A percentile compares a stretch with the other conserved stretches of the same genome.
Conservation (phyloP, 768 basidiomycete species). For the Filobasidium floriforme region DNA sequence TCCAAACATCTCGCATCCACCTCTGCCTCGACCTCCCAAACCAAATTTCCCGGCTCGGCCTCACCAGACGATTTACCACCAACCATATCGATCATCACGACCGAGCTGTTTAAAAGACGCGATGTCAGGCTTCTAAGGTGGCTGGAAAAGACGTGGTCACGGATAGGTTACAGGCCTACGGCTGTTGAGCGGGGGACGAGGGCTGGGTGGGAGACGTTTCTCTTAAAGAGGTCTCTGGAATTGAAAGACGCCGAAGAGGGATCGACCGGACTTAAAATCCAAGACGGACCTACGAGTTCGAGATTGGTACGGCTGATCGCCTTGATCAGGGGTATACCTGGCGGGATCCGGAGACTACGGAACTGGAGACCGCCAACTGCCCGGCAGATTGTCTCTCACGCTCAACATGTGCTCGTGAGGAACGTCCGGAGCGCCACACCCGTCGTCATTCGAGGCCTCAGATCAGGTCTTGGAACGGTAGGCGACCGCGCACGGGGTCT, state of each 20-base stretch:
- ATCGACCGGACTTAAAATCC: not conserved
- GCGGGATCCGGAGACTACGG: not conserved
- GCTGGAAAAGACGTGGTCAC: constrained; percentile 34
- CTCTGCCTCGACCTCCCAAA: no score
- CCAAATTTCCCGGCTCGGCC: not conserved
- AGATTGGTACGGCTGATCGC: not conserved
- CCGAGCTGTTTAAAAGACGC: constrained; percentile 31
- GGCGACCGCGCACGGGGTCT: not conserved
- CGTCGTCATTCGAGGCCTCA: not conserved
- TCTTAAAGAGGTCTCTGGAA: not conserved
- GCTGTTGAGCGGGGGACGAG: not conserved
- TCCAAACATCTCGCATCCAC: constrained; percentile 20
- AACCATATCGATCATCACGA: constrained; percentile 42
- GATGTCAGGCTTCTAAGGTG: constrained; percentile 41
- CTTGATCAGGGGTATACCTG: not conserved
- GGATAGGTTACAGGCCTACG: constrained; percentile 7
- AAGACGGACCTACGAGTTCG: not conserved
- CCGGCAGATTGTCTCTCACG: not conserved
- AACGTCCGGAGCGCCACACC: not conserved
- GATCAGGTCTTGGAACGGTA: not conserved
- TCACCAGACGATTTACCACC: not conserved
- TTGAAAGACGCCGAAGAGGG: not conserved
- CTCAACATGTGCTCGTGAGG: not conserved
- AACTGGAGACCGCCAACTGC: not conserved
- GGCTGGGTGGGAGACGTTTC: constrained; percentile 1